Base-by-base conservation (phyloP, 345 rosid genomes). In the Corchorus capsularis region DNA sequence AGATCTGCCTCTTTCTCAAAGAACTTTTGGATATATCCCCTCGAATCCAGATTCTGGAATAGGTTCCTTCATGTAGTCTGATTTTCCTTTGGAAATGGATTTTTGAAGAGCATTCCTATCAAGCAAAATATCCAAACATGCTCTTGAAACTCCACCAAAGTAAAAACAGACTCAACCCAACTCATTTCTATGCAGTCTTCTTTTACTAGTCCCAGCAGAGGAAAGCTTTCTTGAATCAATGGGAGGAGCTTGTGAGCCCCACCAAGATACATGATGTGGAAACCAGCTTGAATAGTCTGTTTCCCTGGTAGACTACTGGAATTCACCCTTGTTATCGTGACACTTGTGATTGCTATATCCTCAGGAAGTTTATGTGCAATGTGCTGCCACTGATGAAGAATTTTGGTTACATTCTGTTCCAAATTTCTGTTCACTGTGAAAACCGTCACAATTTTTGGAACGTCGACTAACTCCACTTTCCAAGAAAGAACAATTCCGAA, bases 11-110 rank as follows among this genome's bases (percentile, higher is more conserved):
- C 71, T 19, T 45, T 2, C 35, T 67, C 71, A 8, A 14, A 15
- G n/a, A 67, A n/a, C n/a, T 37, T 22, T 46, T 12, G 32, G 2
- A 52, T 27, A 45, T 2, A 67, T 0, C 10, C 71, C 71, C 8
- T 39, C 17, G 4, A 67, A n/a, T 11, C 17, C 71, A 3, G 3
- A 45, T 46, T 46, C 71, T 2, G 71, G 55, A 32, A 67, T 46
- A 1, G 71, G 54, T n/a, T 67, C 35, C 55, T 67, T 45, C 4
- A 67, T n/a, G 8, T 45, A 67, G 55, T 67, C 71, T 9, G 71
- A 67, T 67, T 67, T 67, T 14, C 10, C 9, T 49, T 67, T 67
- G 12, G 4, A 5, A 2, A 0, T n/a, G n/a, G n/a, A n/a, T 4
- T 16, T 53, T 2, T 15, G 13, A 27, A 8, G 2, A 17, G 13